These are phyloP conservation scores for Zygoascus tannicola DNA, from an alignment of 805 yeast genomes.

Conservation along the genomic window DNA sequence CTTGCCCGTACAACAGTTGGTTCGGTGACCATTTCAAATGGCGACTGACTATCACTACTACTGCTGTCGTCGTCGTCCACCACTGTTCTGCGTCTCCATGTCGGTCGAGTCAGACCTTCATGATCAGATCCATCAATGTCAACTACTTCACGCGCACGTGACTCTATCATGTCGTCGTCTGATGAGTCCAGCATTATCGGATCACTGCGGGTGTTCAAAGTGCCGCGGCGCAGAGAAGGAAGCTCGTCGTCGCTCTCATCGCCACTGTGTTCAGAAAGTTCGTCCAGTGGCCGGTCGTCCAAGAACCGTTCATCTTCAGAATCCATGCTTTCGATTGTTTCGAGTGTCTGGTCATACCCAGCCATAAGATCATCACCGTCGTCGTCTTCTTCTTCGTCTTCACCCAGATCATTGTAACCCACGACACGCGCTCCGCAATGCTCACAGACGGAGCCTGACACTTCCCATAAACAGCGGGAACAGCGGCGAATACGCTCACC, in stretches of 20 bases:
- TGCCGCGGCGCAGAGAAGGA: neutral
- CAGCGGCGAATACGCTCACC: slow-evolving; percentile 64
- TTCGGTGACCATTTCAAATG: neutral
- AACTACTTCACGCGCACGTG: neutral
- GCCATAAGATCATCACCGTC: slow-evolving; percentile 3
- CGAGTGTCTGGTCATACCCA: slow-evolving; percentile 5
- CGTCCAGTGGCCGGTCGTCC: slow-evolving; percentile 7
- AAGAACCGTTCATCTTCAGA: slow-evolving; percentile 11
- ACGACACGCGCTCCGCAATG: slow-evolving; percentile 38
- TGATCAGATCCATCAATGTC: neutral
- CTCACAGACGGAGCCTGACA: slow-evolving; percentile 45
- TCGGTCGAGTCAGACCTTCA: neutral
- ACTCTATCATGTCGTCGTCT: neutral
- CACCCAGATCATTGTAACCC: slow-evolving; percentile 11
- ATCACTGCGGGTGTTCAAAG: neutral
- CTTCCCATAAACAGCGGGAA: slow-evolving; percentile 62
- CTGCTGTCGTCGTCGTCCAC: neutral
- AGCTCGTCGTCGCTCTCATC: neutral
- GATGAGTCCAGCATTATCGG: neutral
- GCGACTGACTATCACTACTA: neutral
- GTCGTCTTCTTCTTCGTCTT: slow-evolving; percentile 9
- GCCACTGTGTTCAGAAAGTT: neutral
- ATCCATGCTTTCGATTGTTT: neutral
- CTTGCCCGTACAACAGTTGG: neutral
- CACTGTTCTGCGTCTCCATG: neutral